phyloP scores from a whole-genome alignment of 139 green algal species.

The Edaphochlamys debaryana region DNA sequence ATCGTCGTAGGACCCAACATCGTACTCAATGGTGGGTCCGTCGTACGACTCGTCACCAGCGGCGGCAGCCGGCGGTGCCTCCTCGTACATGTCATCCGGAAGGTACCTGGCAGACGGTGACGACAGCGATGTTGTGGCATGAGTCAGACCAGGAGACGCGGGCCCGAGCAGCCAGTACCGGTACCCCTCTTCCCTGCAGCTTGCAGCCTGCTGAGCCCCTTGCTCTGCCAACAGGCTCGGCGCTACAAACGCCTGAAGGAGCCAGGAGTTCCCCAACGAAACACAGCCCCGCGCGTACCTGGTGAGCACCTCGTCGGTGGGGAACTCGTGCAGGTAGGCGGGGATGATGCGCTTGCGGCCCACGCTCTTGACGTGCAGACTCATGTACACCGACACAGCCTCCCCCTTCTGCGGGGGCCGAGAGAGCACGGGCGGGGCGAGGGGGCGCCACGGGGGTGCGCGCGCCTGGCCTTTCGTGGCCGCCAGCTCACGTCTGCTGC shows the following conservation, averaged over 20 bases:
- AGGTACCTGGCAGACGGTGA: not conserved
- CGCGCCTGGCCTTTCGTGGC: too few species aligned
- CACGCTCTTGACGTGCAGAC: not conserved
- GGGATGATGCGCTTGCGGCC: not conserved
- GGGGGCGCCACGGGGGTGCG: too few species aligned
- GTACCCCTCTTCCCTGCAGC: not conserved
- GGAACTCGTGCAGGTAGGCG: constrained; percentile 16
- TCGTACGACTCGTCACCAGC: not conserved
- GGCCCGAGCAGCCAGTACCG: not conserved
- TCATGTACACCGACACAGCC: not conserved
- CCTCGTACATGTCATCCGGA: not conserved
- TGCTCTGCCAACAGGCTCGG: not conserved
- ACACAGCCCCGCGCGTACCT: not conserved
- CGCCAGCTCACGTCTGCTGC: not conserved
- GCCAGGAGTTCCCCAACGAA: not conserved
- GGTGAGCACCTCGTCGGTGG: not conserved
- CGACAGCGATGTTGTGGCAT: too few species aligned
- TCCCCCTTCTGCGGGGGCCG: not conserved
- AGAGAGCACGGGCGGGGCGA: not conserved
- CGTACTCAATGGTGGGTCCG: not conserved
- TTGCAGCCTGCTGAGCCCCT: too few species aligned
- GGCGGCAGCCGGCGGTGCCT: not conserved
- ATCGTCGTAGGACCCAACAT: not conserved
- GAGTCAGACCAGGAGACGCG: not conserved
- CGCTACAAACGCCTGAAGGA: too few species aligned